Evolutionary conservation across 345 rosid species (phyloP).

Genomic region (Leavenworthia alabamica): DNA sequence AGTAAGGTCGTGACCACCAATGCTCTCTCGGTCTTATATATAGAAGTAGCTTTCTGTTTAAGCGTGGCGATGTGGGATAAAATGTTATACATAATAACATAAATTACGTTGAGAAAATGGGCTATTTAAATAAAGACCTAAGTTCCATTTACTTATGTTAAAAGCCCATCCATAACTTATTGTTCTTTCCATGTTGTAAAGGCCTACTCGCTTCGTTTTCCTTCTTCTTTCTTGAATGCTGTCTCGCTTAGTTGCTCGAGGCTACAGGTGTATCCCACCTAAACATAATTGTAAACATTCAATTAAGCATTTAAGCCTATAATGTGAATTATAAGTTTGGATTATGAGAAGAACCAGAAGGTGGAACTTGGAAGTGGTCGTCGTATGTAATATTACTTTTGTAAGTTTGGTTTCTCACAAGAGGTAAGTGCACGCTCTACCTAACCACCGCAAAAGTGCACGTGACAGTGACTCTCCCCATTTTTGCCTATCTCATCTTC

Average conservation of each 20-base stretch:
- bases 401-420: slow-evolving; percentile 12
- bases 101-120: background rate
- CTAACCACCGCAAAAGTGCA: slow-evolving; percentile 13
- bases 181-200: background rate
- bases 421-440: slow-evolving; percentile 11
- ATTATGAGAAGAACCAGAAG: background rate
- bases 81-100: no score
- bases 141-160: background rate
- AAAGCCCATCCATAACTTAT: background rate
- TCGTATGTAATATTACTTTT: slow-evolving; percentile 17
- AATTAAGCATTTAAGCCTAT: background rate
- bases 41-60: accelerated
- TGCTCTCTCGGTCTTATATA: background rate
- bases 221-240: no score
- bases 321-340: background rate
- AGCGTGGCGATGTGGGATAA: background rate
- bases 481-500: slow-evolving; percentile 9
- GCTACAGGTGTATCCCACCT: background rate
- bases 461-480: slow-evolving; percentile 21
- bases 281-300: background rate
- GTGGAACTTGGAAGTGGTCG: slow-evolving; percentile 21
- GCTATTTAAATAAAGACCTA: background rate
- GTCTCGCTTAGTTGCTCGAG: background rate
- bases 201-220: background rate
- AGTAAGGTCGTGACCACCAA: background rate